Evolutionary conservation across 2,329 filamentous ascomycete genomes (phyloP), one percentile per base, ranked within the genome.

Genomic region (Volutella citrinella): DNA sequence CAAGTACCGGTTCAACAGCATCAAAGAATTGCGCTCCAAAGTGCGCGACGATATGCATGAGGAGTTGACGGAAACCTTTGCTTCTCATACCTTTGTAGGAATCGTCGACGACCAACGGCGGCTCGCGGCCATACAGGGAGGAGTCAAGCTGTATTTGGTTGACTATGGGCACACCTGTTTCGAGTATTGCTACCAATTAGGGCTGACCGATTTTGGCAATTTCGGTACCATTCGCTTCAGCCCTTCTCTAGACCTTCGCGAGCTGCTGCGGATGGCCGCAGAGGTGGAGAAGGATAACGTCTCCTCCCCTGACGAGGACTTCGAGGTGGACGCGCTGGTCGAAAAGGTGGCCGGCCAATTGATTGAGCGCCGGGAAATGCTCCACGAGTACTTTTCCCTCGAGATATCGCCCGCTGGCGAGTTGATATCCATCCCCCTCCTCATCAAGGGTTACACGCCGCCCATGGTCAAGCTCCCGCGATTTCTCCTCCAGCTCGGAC

Each of bases 181-280:
- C 42, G 91, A 97, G 51, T 94, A 91, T 59, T 94, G 97, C 60
- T 98, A 98, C 65, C 93, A 98, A 63, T 67, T 97, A 14, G 91
- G 89, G 0, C 74, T 98, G 21, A 95, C 89, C 0, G 89, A 98
- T 55, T 98, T 98, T 63, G 88, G 85, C 3, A 98, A 98, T 57
- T 96, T 95, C 54, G 93, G 93, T 4, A 63, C 72, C 15, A 89
- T 98, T 38, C 80, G 78, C 10, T 88, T 98, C 51, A 77, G 80
- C 30, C 86, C 88, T 3, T 76, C 88, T 0, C 73, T 96, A 2
- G 71, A 80, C 38, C 65, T 98, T 6, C 66, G 71, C 5, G 78
- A 85, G 36, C 61, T 97, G 6, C 71, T 98, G 11, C 65, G 68
- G 10, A 75, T 95, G 25, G 91, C 81, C 3, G 87, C 82, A 3